Base-by-base conservation (phyloP, 768 basidiomycete species). In the Auricularia sp. region DNA sequence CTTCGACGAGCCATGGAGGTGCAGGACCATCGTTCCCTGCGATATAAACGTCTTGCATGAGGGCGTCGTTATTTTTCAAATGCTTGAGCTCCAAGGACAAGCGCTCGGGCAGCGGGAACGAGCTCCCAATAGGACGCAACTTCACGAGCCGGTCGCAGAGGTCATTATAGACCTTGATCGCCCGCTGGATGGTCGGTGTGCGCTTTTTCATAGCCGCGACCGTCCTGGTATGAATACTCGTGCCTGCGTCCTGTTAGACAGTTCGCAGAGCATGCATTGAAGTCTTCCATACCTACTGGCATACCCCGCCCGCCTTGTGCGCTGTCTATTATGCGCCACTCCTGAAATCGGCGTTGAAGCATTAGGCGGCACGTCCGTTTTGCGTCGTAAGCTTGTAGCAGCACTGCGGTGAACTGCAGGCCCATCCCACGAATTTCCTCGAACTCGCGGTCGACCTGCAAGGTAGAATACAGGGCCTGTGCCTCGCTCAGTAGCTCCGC, bases 11-110 rank as follows among this genome's bases (percentile, higher is more conserved):
- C 77, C 79, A 80, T 8, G 61, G 61, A 11, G 73, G 76, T 0
- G 68, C 58, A 11, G 64, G 47, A 3, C 21, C 65, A 0, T 51
- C 42, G 3, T 68, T 70, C 0, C 16, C 23, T 7, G 64, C 68
- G 6, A 77, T 75, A 75, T 75, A 79, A 0, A 78, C 70, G 61
- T 78, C 77, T 36, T 77, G 71, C 72, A 78, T 73, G 0, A 81
- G 67, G 0, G 36, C 61, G 0, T 72, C 60, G 36, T 71, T 59
- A 3, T 61, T 53, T 0, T 51, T 36, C 0, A 73, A 65, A 1
- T 66, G 61, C 2, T 63, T 61, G 0, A 81, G 65, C 21, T 75
- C 69, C 0, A 70, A 74, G 0, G 75, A 74, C 0, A 80, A 72
- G 0, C 70, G 72, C 0, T 63, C 16, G 0, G 77, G 79, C 7